Conservation (phyloP, 306 rosid species). For the Quercus agrifolia region DNA sequence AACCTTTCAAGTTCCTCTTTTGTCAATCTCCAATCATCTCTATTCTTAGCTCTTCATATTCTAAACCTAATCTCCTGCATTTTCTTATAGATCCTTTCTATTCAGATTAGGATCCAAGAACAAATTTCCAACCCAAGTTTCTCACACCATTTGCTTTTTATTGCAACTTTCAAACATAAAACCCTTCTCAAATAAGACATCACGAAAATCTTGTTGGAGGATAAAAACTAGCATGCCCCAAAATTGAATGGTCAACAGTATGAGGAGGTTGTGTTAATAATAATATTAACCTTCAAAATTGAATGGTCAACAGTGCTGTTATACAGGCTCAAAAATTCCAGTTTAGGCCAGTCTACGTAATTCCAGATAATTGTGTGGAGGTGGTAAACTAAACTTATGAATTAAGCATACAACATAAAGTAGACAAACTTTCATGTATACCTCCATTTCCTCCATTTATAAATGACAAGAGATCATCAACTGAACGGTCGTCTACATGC, state of each 20-base stretch:
- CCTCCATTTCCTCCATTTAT: conserved; percentile 83
- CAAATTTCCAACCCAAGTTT: neutral
- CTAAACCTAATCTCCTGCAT: too few species aligned
- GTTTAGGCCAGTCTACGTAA: neutral
- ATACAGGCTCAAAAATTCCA: neutral
- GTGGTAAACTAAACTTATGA: neutral
- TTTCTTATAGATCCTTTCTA: too few species aligned
- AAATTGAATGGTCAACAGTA: neutral
- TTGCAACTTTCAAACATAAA: neutral
- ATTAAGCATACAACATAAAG: neutral
- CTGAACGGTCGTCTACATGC: conserved; percentile 80
- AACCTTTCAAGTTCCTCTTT: too few species aligned
- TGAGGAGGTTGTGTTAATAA: neutral
- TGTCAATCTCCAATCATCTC: too few species aligned
- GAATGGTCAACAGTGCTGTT: neutral
- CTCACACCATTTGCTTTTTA: neutral
- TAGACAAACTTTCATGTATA: conserved; percentile 18
- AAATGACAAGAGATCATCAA: conserved; percentile 90
- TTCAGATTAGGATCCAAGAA: neutral
- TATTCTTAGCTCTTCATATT: too few species aligned
- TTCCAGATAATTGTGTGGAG: neutral
- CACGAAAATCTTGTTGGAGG: neutral
- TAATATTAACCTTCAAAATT: conserved; percentile 7
- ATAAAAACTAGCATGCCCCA: neutral
- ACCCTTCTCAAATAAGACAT: neutral